phyloP scores from a whole-genome alignment of 352 stramenopile species.

The Phytophthora cactorum region DNA sequence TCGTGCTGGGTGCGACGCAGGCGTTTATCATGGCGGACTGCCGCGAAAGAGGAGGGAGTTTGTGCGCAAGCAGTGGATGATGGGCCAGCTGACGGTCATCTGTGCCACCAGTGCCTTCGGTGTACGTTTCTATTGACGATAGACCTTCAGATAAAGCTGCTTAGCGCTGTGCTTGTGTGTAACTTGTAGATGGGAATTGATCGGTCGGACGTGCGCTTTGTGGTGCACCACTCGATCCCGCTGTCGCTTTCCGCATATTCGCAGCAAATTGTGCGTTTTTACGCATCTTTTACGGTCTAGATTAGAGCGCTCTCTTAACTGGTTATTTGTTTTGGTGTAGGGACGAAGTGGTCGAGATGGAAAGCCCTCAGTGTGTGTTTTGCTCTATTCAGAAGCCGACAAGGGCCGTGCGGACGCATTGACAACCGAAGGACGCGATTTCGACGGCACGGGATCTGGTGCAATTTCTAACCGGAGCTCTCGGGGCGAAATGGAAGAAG shows the following conservation, averaged over 20 bases:
- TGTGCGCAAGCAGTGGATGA: constrained; percentile 84
- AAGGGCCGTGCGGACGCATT: constrained; percentile 55
- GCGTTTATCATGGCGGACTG: constrained; percentile 78
- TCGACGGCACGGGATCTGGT: constrained; percentile 21
- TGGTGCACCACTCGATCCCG: constrained; percentile 77
- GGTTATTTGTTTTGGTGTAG: constrained; percentile 27
- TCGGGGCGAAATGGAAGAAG: constrained; percentile 50
- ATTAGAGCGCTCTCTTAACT: neutral
- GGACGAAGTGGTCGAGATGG: constrained; percentile 73
- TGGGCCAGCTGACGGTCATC: constrained; percentile 70
- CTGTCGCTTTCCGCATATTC: constrained; percentile 72
- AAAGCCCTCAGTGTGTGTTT: constrained; percentile 52
- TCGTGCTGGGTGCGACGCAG: constrained; percentile 53
- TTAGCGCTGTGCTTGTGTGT: constrained; percentile 6
- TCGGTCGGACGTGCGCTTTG: constrained; percentile 72
- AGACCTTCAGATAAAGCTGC: neutral
- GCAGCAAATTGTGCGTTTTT: constrained; percentile 75
- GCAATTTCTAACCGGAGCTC: constrained; percentile 47
- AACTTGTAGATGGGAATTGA: constrained; percentile 80
- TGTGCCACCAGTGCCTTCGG: constrained; percentile 83
- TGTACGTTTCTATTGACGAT: constrained; percentile 31
- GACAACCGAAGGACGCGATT: constrained; percentile 47
- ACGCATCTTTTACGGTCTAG: neutral
- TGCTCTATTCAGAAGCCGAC: constrained; percentile 70
- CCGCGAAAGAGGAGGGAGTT: constrained; percentile 64